These are phyloP conservation scores for Corrigiola litoralis DNA, from an alignment of 179 eudicot species.

Conservation along the genomic window DNA sequence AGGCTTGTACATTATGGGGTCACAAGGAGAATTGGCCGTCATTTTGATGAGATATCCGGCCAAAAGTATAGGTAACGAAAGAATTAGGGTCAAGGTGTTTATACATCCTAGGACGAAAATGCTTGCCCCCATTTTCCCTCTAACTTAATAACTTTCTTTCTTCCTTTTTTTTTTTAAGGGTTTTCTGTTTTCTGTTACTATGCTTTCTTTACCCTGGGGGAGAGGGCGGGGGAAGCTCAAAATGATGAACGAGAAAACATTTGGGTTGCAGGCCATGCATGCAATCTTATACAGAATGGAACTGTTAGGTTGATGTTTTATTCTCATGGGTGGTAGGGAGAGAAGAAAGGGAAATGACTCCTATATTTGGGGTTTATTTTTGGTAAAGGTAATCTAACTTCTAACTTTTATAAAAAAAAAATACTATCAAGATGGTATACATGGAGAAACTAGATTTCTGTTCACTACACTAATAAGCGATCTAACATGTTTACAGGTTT, in stretches of 20 bases:
- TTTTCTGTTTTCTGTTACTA: background rate
- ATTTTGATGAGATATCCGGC: conserved; percentile 23
- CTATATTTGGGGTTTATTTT: conserved; percentile 10
- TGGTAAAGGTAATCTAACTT: no score
- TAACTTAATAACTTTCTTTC: background rate
- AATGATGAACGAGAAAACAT: background rate
- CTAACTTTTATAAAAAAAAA: no score
- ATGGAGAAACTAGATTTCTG: background rate
- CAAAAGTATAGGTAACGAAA: conserved; percentile 32
- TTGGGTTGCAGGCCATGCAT: conserved; percentile 9
- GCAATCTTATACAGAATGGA: conserved; percentile 1
- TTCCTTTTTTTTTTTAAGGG: background rate
- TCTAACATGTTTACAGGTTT: no score
- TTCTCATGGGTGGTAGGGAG: conserved; percentile 21
- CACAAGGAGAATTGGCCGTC: conserved; percentile 32
- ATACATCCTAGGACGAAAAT: conserved; percentile 24
- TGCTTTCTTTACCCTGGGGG: conserved; percentile 2
- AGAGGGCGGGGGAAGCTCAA: background rate
- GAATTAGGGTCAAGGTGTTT: conserved; percentile 23
- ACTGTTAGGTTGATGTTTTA: background rate
- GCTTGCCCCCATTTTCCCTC: conserved; percentile 22
- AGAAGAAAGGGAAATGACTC: conserved; percentile 10
- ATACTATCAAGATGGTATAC: no score
- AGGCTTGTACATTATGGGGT: conserved; percentile 38
- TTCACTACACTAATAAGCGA: no score